Percentiles rank a stretch among this genome's conserved stretches.
These are phyloP conservation scores for Heteromeles arbutifolia DNA, from an alignment of 306 rosid species.

Conservation along the genomic window DNA sequence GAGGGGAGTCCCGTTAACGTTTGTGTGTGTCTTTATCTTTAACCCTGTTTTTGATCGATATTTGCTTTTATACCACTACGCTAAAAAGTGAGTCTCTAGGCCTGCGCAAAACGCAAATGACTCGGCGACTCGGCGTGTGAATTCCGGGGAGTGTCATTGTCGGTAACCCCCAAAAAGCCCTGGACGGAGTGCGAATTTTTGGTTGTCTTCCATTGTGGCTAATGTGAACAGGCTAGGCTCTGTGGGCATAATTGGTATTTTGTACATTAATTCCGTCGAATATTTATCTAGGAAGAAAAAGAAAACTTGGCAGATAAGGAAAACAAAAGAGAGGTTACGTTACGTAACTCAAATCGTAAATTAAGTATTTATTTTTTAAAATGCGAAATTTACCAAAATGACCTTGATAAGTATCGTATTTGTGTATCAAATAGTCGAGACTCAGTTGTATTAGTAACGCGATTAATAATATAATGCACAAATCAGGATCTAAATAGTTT, in stretches of 20 bases:
- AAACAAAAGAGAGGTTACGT: fast-evolving
- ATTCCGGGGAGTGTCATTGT: neutral
- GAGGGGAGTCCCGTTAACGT: neutral
- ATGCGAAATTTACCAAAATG: neutral
- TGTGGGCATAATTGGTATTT: neutral
- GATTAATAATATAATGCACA: too few relatives aligned
- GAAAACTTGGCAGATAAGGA: fast-evolving
- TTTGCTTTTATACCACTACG: neutral
- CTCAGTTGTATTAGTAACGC: too few relatives aligned
- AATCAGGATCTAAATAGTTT: neutral
- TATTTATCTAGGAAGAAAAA: neutral
- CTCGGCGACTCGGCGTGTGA: neutral
- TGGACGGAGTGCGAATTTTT: neutral
- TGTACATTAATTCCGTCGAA: neutral
- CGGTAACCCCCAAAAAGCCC: neutral
- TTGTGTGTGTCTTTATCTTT: neutral
- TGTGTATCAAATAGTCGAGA: too few relatives aligned
- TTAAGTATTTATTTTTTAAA: neutral
- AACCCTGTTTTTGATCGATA: neutral
- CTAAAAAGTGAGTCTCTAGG: neutral
- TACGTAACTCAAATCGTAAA: neutral
- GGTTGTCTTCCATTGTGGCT: neutral
- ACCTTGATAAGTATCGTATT: too few relatives aligned
- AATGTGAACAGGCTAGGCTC: neutral
- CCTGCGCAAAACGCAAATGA: neutral